These are phyloP conservation scores for Austroboletus niveus DNA, from an alignment of 1,284 basidiomycete genomes.

Conservation along the genomic window DNA sequence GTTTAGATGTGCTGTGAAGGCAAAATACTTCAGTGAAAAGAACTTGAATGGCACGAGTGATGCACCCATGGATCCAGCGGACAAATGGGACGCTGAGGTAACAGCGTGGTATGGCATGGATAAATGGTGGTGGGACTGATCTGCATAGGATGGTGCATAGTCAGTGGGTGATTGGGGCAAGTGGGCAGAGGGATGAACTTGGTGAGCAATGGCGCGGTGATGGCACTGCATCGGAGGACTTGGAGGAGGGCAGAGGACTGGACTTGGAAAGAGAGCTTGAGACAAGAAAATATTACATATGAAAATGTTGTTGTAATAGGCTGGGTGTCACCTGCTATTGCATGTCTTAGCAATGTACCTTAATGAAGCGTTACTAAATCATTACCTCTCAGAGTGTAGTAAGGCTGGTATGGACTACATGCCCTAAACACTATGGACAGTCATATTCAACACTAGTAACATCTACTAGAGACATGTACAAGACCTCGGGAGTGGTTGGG, in stretches of 20 bases:
- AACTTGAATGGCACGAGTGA: slow-evolving; percentile 4
- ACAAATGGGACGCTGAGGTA: slow-evolving; percentile 15
- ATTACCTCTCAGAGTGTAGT: slow-evolving; percentile 34
- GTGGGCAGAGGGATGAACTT: slow-evolving; percentile 12
- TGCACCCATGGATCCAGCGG: slow-evolving; percentile 28
- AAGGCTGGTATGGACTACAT: slow-evolving; percentile 31
- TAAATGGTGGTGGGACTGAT: slow-evolving; percentile 26
- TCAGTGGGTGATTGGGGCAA: slow-evolving; percentile 22
- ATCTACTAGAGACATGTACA: too few species aligned
- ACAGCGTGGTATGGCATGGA: slow-evolving; percentile 28
- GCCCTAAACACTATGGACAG: slow-evolving; percentile 5
- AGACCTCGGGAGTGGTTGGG: too few species aligned
- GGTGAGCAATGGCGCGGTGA: slow-evolving; percentile 23
- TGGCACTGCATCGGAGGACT: slow-evolving; percentile 28
- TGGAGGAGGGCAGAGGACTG: slow-evolving; percentile 7
- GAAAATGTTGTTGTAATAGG: slow-evolving; percentile 33
- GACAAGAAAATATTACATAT: slow-evolving; percentile 30
- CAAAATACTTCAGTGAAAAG: slow-evolving; percentile 8
- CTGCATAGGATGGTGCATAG: slow-evolving; percentile 21
- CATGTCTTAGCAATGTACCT: slow-evolving; percentile 38
- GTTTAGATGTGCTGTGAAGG: slow-evolving; percentile 20
- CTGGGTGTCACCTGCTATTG: slow-evolving; percentile 35
- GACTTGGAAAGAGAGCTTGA: slow-evolving; percentile 7
- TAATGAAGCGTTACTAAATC: slow-evolving; percentile 39
- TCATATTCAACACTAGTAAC: too few species aligned